phyloP scores from a whole-genome alignment of 164 flowering plant genomes.

The Kalanchoe fedtschenkoi region DNA sequence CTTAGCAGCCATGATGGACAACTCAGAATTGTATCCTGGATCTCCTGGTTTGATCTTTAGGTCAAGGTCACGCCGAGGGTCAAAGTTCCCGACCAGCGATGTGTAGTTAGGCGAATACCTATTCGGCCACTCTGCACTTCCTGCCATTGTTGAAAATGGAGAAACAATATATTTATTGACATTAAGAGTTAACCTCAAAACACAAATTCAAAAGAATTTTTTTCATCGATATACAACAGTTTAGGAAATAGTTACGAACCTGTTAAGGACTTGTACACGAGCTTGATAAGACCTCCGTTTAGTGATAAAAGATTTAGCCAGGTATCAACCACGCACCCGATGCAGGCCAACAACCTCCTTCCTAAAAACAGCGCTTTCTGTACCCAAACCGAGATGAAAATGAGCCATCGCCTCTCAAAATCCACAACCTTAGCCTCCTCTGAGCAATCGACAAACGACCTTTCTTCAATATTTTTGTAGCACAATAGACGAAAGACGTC shows the following conservation, averaged over 20 bases:
- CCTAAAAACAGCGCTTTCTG: conserved; percentile 22
- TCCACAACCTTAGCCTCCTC: conserved; percentile 3
- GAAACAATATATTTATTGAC: background rate
- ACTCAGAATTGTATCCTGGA: conserved; percentile 13
- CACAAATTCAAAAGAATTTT: too few relatives aligned
- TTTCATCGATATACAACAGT: background rate
- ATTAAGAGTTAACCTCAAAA: background rate
- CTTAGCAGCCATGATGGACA: conserved; percentile 46
- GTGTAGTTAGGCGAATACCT: conserved; percentile 15
- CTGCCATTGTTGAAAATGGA: conserved; percentile 15
- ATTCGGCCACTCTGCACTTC: conserved; percentile 20
- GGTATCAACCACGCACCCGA: conserved; percentile 23
- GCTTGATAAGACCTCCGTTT: conserved; percentile 20
- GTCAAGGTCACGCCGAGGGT: conserved; percentile 33
- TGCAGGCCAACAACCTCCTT: conserved; percentile 20
- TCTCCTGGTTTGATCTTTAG: conserved; percentile 14
- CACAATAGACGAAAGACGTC: conserved; percentile 27
- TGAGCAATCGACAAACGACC: conserved; percentile 22
- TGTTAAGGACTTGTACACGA: conserved; percentile 23
- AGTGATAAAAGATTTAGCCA: conserved; percentile 33
- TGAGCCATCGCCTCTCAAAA: conserved; percentile 31
- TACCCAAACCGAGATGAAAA: conserved; percentile 29
- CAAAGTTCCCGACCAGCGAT: conserved; percentile 26
- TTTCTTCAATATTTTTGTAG: conserved; percentile 13
- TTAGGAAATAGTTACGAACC: conserved; percentile 18